These are phyloP conservation scores for Spatholobus suberectus DNA, from an alignment of 306 rosid genomes.

Conservation along the genomic window DNA sequence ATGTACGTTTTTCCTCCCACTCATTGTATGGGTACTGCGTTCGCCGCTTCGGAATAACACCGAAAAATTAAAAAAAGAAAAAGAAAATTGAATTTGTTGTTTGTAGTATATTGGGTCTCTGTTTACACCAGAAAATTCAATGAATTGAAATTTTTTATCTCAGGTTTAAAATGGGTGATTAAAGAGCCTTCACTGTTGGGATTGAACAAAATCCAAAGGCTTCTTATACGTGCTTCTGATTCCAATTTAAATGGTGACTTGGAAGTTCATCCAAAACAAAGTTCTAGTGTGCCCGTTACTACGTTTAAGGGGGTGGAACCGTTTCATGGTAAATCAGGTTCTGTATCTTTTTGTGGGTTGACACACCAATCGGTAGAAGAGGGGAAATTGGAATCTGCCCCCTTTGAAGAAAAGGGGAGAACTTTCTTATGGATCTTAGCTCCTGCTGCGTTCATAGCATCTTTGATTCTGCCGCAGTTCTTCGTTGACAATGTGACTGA, in stretches of 20 bases:
- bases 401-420: constrained; percentile 69
- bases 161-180: constrained; percentile 52
- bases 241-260: constrained; percentile 55
- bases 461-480: constrained; percentile 80
- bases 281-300: constrained; percentile 43
- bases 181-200: constrained; percentile 32
- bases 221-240: constrained; percentile 50
- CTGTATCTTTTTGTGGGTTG: constrained; percentile 80
- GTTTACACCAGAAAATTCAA: background rate
- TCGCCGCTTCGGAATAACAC: background rate
- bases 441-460: constrained; percentile 69
- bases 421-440: constrained; percentile 79
- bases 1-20: constrained; percentile 39
- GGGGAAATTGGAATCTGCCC: constrained; percentile 73
- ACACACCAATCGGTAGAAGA: constrained; percentile 78
- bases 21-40: background rate
- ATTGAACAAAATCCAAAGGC: constrained; percentile 48
- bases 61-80: background rate
- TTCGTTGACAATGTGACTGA: constrained; percentile 59
- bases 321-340: constrained; percentile 87
- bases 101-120: background rate
- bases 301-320: constrained; percentile 61
- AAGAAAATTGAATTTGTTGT: background rate
- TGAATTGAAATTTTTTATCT: background rate
- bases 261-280: constrained; percentile 49